These are phyloP conservation scores for Apiospora pterosperma DNA, from an alignment of 2,329 filamentous ascomycete genomes.

Conservation along the genomic window DNA sequence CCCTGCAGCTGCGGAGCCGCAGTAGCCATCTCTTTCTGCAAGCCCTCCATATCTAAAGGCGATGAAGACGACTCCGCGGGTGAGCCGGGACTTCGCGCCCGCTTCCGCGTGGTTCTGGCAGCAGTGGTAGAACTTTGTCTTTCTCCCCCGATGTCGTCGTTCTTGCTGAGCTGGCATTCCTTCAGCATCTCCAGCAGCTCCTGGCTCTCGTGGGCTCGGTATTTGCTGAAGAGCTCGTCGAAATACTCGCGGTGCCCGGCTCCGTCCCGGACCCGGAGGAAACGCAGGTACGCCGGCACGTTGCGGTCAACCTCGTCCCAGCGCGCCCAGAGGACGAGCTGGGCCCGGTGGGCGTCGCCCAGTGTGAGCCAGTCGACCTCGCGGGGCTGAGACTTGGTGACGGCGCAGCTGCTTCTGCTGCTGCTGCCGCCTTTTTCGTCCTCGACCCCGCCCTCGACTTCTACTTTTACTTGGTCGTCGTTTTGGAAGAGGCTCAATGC, in stretches of 20 bases:
- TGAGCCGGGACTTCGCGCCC: too few relatives aligned
- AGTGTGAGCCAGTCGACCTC: neutral
- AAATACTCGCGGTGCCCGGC: neutral
- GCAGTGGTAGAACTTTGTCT: too few relatives aligned
- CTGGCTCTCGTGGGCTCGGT: neutral
- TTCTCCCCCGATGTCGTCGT: too few relatives aligned
- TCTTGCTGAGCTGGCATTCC: neutral
- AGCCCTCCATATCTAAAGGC: too few relatives aligned
- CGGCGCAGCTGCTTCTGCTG: too few relatives aligned
- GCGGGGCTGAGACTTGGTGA: too few relatives aligned
- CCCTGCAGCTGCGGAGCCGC: too few relatives aligned
- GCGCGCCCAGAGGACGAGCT: neutral
- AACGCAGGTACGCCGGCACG: neutral
- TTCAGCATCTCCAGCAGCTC: neutral
- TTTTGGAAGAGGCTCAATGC: neutral
- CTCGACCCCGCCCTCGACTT: neutral
- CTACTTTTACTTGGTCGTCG: too few relatives aligned
- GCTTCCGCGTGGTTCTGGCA: too few relatives aligned
- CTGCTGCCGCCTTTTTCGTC: neutral
- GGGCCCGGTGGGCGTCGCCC: neutral
- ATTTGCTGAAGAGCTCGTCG: neutral
- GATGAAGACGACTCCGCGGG: too few relatives aligned
- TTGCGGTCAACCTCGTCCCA: neutral
- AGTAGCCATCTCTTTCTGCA: too few relatives aligned
- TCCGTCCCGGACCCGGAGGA: neutral